Conservation (phyloP, 2,329 filamentous ascomycete species). For the Paradendryphiella salina region DNA sequence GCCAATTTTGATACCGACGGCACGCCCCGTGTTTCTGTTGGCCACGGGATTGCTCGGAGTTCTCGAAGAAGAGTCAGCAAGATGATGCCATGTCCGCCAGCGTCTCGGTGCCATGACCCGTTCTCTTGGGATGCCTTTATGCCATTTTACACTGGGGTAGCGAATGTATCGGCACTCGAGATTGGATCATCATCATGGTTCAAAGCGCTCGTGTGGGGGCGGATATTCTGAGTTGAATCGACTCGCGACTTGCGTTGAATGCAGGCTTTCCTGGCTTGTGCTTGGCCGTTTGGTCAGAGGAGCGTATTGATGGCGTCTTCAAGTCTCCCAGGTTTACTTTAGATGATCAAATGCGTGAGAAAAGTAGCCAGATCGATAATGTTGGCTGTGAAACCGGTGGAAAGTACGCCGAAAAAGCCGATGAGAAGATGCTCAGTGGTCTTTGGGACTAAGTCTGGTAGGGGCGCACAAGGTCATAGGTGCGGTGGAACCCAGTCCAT, state of each 20-base stretch:
- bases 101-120: constrained; percentile 19
- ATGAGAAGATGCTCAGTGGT: neutral
- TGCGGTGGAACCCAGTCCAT: too few species aligned
- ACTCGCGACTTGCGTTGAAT: neutral
- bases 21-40: constrained; percentile 16
- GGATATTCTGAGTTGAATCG: neutral
- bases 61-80: neutral
- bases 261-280: neutral
- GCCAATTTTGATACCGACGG: constrained; percentile 6
- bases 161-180: neutral
- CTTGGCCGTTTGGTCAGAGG: neutral
- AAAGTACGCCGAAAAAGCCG: neutral
- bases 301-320: constrained; percentile 5
- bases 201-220: constrained; percentile 9
- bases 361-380: neutral
- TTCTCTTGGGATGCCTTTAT: constrained; percentile 17
- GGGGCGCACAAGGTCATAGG: too few species aligned
- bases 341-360: neutral
- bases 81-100: constrained; percentile 11
- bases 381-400: neutral
- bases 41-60: constrained; percentile 3
- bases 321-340: neutral
- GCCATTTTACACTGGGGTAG: constrained; percentile 9
- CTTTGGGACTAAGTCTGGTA: neutral
- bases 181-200: constrained; percentile 1